Base-by-base conservation (phyloP, 306 rosid genomes). In the Pyrus betulifolia region DNA sequence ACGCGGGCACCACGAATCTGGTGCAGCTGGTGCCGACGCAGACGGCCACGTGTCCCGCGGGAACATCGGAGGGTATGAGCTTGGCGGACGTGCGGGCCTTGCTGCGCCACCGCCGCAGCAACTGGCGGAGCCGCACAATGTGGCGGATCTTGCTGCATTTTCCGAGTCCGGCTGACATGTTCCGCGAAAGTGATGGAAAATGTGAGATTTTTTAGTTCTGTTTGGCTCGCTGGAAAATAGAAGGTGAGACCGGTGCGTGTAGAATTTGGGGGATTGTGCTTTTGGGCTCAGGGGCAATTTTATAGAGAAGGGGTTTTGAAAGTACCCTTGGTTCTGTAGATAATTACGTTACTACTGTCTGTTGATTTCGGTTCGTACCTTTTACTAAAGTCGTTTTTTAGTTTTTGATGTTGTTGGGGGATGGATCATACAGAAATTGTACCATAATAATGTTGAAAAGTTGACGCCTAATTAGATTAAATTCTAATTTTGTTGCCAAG, bases 81-180 rank as follows among this genome's bases (percentile, higher is more conserved):
- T 49, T 87, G 25, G 90, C 89, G 0, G 97, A 90, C 70, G 80
- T 81, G 46, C 92, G 84, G 1, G 97, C 97, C 84, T 92, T 92
- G 89, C 82, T 87, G 77, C 99, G 90, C 99, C 99, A 95, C 78
- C 90, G 85, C 18, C 90, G 82, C 10, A 95, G 88, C 96, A 95
- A 84, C 79, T 92, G 99, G 10, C 93, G 90, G 44, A 95, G 91
- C 69, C 92, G 75, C 4, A 95, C 99, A 81, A 95, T 95, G 96
- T 93, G 96, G 30, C 96, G 89, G 90, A 92, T 92, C 82, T 87
- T 88, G 89, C 93, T 88, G 91, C 97, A 89, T 78, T 90, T 95
- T 79, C 88, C 86, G 31, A 86, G 8, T 74, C 87, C 93, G 17
- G 79, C 45, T 33, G 96, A 79, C 97, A 90, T 90, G 70, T 49